Percentiles rank a stretch among this genome's conserved stretches.
Evolutionary conservation across 2,329 filamentous ascomycete species (phyloP).

Genomic region (Sclerotiophoma versabilis): DNA sequence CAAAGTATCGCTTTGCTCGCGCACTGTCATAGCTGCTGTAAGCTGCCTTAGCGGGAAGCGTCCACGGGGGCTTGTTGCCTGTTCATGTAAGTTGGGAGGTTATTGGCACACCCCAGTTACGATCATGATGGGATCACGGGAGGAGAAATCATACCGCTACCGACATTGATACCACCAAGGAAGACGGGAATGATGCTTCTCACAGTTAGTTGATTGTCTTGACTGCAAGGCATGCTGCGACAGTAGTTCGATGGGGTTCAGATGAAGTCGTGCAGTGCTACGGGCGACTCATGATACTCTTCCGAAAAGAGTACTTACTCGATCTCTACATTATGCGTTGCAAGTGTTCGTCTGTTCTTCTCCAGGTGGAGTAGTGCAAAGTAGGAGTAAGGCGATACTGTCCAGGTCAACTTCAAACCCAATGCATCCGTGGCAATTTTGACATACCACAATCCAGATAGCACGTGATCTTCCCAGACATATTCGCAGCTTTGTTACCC

Average conservation of each 20-base stretch:
- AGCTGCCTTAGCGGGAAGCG: constrained; percentile 69
- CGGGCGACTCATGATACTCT: not conserved
- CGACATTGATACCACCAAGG: constrained; percentile 59
- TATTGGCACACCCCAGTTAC: not conserved
- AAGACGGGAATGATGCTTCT: constrained; percentile 74
- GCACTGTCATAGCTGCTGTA: constrained; percentile 62
- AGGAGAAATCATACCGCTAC: constrained; percentile 42
- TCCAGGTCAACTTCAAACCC: constrained; percentile 15
- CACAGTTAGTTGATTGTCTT: not conserved
- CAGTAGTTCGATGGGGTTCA: not conserved
- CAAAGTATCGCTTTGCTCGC: constrained; percentile 62
- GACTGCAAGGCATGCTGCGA: not conserved
- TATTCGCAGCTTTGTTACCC: constrained; percentile 37
- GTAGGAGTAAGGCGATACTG: constrained; percentile 69
- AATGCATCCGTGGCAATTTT: not conserved
- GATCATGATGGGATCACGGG: constrained; percentile 1
- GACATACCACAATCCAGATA: constrained; percentile 71
- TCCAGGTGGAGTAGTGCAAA: constrained; percentile 65
- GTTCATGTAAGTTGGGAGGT: not conserved
- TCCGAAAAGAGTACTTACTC: constrained; percentile 63
- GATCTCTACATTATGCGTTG: constrained; percentile 66
- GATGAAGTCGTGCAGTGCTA: not conserved
- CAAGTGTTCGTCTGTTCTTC: constrained; percentile 62
- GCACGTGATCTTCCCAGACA: constrained; percentile 69
- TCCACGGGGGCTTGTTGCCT: constrained; percentile 81